Evolutionary conservation across 2,329 filamentous ascomycete genomes (phyloP).

Genomic region (Didymella segeticola): DNA sequence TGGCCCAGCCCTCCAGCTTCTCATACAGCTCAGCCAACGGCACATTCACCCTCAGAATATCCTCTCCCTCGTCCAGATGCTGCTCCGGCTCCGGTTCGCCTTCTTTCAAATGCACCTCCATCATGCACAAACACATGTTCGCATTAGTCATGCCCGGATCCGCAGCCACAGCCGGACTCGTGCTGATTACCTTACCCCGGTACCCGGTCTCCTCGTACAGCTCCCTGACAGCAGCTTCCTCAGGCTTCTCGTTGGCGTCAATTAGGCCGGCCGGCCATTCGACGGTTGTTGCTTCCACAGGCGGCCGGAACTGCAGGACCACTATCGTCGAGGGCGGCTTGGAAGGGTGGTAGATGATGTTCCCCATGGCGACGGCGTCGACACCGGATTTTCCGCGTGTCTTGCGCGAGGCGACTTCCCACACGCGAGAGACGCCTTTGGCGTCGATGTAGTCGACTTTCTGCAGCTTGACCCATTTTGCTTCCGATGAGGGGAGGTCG

Average conservation of each 20-base stretch:
- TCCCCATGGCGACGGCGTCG: slow-evolving; percentile 75
- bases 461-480: slow-evolving; percentile 44
- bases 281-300: slow-evolving; percentile 63
- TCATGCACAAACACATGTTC: slow-evolving; percentile 35
- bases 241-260: slow-evolving; percentile 63
- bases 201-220: slow-evolving; percentile 69
- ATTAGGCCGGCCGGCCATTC: slow-evolving; percentile 59
- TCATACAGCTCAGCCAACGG: slow-evolving; percentile 33
- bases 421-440: slow-evolving; percentile 63
- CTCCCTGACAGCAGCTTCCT: slow-evolving; percentile 64
- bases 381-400: slow-evolving; percentile 61
- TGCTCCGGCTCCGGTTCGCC: slow-evolving; percentile 32
- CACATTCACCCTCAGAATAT: slow-evolving; percentile 36
- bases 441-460: slow-evolving; percentile 65
- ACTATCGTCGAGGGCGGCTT: slow-evolving; percentile 41
- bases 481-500: slow-evolving; percentile 31
- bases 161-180: slow-evolving; percentile 29
- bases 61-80: slow-evolving; percentile 38
- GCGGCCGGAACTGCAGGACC: slow-evolving; percentile 63
- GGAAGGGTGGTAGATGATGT: slow-evolving; percentile 60
- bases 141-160: slow-evolving; percentile 39
- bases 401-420: slow-evolving; percentile 73
- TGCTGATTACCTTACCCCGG: slow-evolving; percentile 52
- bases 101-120: slow-evolving; percentile 33
- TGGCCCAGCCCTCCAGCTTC: slow-evolving; percentile 30